Base-by-base conservation (phyloP, 2,329 filamentous ascomycete genomes). In the Clarireedia paspali region DNA sequence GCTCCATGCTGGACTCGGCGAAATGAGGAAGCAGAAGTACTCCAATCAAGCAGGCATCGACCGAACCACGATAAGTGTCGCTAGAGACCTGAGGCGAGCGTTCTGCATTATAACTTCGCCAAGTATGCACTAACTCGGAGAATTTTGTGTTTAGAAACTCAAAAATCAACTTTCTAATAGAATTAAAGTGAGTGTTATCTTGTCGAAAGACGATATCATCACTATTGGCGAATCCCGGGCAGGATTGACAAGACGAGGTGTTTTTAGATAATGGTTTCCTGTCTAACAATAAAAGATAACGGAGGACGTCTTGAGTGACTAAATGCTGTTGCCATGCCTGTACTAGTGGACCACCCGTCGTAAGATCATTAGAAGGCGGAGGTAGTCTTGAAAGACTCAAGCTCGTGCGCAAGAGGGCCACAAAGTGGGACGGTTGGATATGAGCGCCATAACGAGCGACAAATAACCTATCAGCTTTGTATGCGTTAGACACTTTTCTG, bases 331-430 rank as follows among this genome's bases (percentile, higher is more conserved):
- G 62, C 69, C 69, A 70, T 42, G 64, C 63, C 59, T 69, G 68
- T 38, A 61, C 65, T 34, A 70, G 50, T 24, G 54, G 49, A 17
- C 68, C 68, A 44, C 64, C 60, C 20, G 66, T 63, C 9, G 60
- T 49, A 3, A 48, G 51, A 39, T 26, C 36, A 5, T 47, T 49
- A 10, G 48, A n/a, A 38, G 55, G 23, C 15, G 60, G n/a, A 40
- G 50, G 47, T 14, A 65, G n/a, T 40, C 57, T 58, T 24, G 59
- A 58, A 23, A 70, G 56, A 15, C 88, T 88, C 39, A 87, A 83
- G 63, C 88, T 89, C 15, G 80, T 77, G 58, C 82, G 75, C n/a
- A 96, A 68, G 4, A 95, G 72, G 60, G 82, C 83, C 39, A 88
- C 72, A 23, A 95, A 70, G 60, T 91, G 82, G 34, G 78, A 67